Conservation (phyloP, 257 asterid species). For the Lithospermum erythrorhizon region DNA sequence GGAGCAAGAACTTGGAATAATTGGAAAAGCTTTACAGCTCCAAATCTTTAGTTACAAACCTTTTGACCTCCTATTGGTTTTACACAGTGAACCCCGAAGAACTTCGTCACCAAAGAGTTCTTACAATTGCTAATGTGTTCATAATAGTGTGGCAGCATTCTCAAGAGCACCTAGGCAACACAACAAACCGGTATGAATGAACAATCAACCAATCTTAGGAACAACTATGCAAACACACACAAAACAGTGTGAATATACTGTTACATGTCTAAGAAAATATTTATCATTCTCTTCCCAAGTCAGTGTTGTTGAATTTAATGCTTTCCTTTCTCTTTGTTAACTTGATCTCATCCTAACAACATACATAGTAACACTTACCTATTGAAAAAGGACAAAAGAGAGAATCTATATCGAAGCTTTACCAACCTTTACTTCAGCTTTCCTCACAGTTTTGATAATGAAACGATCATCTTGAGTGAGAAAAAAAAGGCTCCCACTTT, state of each 20-base stretch:
- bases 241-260: not conserved
- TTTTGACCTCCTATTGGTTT: constrained; percentile 21
- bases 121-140: constrained; percentile 15
- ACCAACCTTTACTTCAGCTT: constrained; percentile 27
- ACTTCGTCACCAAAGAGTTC: constrained; percentile 19
- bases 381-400: too few species aligned
- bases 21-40: not conserved
- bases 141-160: constrained; percentile 20
- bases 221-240: not conserved
- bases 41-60: constrained; percentile 12
- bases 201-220: too few species aligned
- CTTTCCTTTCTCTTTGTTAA: not conserved
- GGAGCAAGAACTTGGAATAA: not conserved
- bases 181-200: constrained; percentile 3
- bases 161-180: constrained; percentile 17
- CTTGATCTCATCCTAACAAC: too few species aligned
- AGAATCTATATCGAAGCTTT: not conserved
- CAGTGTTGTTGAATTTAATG: not conserved
- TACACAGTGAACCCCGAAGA: constrained; percentile 23
- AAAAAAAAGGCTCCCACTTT: constrained; percentile 28
- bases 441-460: constrained; percentile 25
- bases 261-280: not conserved
- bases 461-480: constrained; percentile 21
- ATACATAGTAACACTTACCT: too few species aligned
- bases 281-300: not conserved